Evolutionary conservation across 176 grass and related monocot genomes (phyloP).

Genomic region (Aegilops speltoides): DNA sequence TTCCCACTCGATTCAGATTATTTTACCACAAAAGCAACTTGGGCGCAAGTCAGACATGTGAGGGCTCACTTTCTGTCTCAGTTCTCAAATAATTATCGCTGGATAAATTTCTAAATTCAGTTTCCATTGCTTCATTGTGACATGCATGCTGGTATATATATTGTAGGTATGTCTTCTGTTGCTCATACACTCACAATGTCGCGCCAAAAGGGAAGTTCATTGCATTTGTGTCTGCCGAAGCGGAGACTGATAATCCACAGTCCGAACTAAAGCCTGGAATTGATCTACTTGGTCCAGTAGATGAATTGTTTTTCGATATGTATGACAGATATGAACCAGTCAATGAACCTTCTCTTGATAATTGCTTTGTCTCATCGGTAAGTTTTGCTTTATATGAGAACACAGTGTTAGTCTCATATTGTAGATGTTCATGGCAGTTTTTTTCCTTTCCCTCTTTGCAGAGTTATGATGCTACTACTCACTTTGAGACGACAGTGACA

Average conservation of each 20-base stretch:
- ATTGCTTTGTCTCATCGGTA: conserved; percentile 86
- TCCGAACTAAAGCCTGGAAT: conserved; percentile 73
- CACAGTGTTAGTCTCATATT: not conserved
- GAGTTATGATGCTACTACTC: conserved; percentile 90
- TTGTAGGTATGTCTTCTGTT: conserved; percentile 91
- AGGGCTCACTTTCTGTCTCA: conserved; percentile 1
- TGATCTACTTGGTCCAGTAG: conserved; percentile 78
- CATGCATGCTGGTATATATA: conserved; percentile 30
- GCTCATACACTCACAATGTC: conserved; percentile 86
- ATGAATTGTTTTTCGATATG: conserved; percentile 86
- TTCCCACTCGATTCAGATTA: conserved; percentile 81
- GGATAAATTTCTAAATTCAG: not conserved
- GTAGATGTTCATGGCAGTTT: conserved; percentile 17
- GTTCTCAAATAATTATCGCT: not conserved
- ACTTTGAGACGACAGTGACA: conserved; percentile 84
- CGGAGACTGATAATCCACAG: conserved; percentile 65
- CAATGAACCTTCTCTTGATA: conserved; percentile 82
- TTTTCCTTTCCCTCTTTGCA: conserved; percentile 33
- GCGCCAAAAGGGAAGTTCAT: conserved; percentile 84
- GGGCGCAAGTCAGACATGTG: conserved; percentile 93
- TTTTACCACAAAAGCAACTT: conserved; percentile 92
- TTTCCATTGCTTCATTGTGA: conserved; percentile 17
- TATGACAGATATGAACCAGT: conserved; percentile 81
- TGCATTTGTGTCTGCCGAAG: conserved; percentile 89
- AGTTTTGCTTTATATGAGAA: conserved; percentile 4